Conservation (phyloP, 495 filamentous ascomycete species). For the Aspergillus egyptiacus region DNA sequence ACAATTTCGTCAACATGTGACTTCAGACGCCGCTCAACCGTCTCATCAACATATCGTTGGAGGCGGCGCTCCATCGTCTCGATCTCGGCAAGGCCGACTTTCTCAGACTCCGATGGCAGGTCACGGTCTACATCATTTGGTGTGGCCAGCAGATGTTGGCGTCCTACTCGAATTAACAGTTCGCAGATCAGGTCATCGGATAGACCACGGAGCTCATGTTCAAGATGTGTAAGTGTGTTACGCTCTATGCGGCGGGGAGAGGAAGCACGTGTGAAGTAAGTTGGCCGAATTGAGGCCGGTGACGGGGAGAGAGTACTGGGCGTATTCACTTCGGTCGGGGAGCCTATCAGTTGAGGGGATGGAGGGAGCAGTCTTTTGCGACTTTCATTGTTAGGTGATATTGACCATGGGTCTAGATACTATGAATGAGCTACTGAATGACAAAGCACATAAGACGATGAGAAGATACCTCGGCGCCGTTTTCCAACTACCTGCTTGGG, state of each 20-base stretch:
- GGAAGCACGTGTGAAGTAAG: slow-evolving; percentile 14
- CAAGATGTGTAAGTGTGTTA: slow-evolving; percentile 14
- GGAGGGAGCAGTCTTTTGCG: slow-evolving; percentile 16
- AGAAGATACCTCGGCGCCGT: slow-evolving; percentile 18
- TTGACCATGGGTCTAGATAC: slow-evolving; percentile 14
- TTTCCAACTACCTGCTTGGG: slow-evolving; percentile 13
- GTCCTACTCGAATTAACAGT: slow-evolving; percentile 17
- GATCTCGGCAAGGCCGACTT: slow-evolving; percentile 8
- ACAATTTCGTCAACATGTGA: slow-evolving; percentile 12
- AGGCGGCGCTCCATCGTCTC: slow-evolving; percentile 14
- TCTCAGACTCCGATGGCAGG: slow-evolving; percentile 6
- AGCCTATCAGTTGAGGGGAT: slow-evolving; percentile 15
- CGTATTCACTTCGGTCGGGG: slow-evolving; percentile 19
- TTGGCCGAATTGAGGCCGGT: slow-evolving; percentile 18
- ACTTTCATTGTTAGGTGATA: slow-evolving; percentile 13
- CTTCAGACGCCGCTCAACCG: slow-evolving; percentile 15
- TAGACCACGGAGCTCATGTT: slow-evolving; percentile 14
- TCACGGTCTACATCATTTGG: slow-evolving; percentile 14
- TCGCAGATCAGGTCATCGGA: slow-evolving; percentile 14
- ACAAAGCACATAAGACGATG: slow-evolving; percentile 12
- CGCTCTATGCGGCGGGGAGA: slow-evolving; percentile 11
- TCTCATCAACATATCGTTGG: slow-evolving; percentile 15
- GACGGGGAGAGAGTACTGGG: slow-evolving; percentile 18
- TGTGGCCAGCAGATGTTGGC: slow-evolving; percentile 17
- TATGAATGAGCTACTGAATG: slow-evolving; percentile 17